Conservation (phyloP, 2,329 filamentous ascomycete genomes). For the Sporothrix dimorphospora region DNA sequence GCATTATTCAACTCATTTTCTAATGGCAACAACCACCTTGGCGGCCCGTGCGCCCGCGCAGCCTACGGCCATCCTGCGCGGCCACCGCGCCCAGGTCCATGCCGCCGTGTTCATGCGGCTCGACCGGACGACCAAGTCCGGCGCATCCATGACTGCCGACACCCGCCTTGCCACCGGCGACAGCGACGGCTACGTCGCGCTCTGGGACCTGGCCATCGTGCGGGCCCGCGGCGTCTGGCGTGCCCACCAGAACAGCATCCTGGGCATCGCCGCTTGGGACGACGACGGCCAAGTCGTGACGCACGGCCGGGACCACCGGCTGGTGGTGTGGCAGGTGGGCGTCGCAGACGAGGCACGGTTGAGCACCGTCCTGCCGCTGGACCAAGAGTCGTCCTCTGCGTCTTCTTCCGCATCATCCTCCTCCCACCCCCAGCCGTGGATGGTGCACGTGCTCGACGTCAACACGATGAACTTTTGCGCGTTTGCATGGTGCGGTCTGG, state of each 20-base stretch:
- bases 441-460: slow-evolving; percentile 80
- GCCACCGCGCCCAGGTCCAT: slow-evolving; percentile 74
- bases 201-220: slow-evolving; percentile 84
- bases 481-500: slow-evolving; percentile 63
- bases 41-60: slow-evolving; percentile 41
- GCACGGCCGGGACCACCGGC: slow-evolving; percentile 80
- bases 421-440: slow-evolving; percentile 71
- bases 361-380: slow-evolving; percentile 71
- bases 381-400: slow-evolving; percentile 44
- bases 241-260: slow-evolving; percentile 76
- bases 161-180: slow-evolving; percentile 28
- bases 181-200: slow-evolving; percentile 55
- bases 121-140: background rate
- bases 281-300: slow-evolving; percentile 73
- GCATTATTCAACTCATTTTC: background rate
- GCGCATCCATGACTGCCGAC: slow-evolving; percentile 10
- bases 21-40: slow-evolving; percentile 12
- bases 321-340: slow-evolving; percentile 80
- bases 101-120: slow-evolving; percentile 31
- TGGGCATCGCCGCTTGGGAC: slow-evolving; percentile 74
- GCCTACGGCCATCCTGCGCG: slow-evolving; percentile 72
- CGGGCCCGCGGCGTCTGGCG: slow-evolving; percentile 83
- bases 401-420: background rate
- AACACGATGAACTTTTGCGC: slow-evolving; percentile 96
- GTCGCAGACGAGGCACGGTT: slow-evolving; percentile 63